These are phyloP conservation scores for Xylariaceae sp. DNA, from an alignment of 2,329 filamentous ascomycete species.

Conservation along the genomic window DNA sequence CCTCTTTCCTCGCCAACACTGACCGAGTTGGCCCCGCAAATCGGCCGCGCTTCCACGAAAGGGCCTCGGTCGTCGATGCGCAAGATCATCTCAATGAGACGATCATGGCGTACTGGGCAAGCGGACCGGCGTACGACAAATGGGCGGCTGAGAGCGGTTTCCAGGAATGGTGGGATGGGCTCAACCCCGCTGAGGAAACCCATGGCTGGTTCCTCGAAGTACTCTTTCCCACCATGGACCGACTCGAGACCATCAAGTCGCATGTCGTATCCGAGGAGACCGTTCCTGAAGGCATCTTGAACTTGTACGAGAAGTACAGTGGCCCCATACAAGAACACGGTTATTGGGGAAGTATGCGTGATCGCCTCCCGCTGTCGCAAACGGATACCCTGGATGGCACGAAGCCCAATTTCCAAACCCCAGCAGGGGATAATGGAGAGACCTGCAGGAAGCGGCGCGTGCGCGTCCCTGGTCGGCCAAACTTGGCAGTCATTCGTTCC, in stretches of 20 bases:
- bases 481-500: constrained; percentile 39
- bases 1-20: background rate
- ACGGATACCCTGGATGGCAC: constrained; percentile 29
- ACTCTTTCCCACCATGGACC: constrained; percentile 36
- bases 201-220: constrained; percentile 39
- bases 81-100: constrained; percentile 30
- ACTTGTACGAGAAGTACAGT: constrained; percentile 33
- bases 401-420: too few relatives aligned
- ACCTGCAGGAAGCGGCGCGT: constrained; percentile 8
- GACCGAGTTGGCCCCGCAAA: background rate
- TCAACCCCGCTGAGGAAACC: constrained; percentile 20
- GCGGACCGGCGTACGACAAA: constrained; percentile 18
- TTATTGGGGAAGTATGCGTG: constrained; percentile 44
- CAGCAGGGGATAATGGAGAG: too few relatives aligned
- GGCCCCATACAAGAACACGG: constrained; percentile 37
- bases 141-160: constrained; percentile 34
- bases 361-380: constrained; percentile 36
- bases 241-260: constrained; percentile 37
- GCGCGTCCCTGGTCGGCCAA: constrained; percentile 32
- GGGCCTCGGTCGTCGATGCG: constrained; percentile 28
- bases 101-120: constrained; percentile 35
- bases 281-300: constrained; percentile 34
- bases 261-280: constrained; percentile 34
- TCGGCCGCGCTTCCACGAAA: constrained; percentile 24
- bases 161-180: constrained; percentile 31